Evolutionary conservation across 306 rosid species (phyloP).

Genomic region (Cyamopsis tetragonoloba): DNA sequence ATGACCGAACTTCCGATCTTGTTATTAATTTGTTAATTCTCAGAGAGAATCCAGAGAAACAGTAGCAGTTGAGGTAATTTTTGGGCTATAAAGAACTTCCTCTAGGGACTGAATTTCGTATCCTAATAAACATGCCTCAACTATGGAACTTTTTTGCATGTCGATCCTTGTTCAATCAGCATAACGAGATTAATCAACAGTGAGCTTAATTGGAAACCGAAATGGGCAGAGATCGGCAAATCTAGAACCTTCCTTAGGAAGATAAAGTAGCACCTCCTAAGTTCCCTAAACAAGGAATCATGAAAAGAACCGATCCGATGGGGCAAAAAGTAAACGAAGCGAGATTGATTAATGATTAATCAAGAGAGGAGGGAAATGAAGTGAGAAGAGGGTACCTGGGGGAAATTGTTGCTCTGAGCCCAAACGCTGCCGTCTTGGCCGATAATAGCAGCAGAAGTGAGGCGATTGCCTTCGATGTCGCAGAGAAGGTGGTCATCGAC

Average conservation of each 20-base stretch:
- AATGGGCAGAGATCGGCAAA: neutral
- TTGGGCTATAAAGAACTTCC: too few relatives aligned
- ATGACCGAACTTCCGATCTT: neutral
- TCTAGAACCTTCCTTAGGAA: neutral
- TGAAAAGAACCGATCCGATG: neutral
- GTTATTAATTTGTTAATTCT: neutral
- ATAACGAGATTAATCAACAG: neutral
- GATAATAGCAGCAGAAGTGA: constrained; percentile 66
- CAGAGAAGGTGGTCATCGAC: constrained; percentile 86
- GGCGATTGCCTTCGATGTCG: constrained; percentile 68
- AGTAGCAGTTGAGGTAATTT: neutral
- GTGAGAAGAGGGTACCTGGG: constrained; percentile 46
- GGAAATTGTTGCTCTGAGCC: constrained; percentile 83
- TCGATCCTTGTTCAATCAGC: neutral
- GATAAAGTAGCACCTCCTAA: neutral
- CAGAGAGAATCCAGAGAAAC: neutral
- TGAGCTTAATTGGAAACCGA: neutral
- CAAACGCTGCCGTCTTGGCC: constrained; percentile 86
- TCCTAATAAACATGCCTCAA: neutral
- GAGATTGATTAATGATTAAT: neutral
- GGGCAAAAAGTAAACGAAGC: neutral
- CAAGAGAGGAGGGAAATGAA: neutral
- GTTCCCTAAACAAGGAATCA: neutral
- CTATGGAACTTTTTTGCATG: constrained; percentile 2
- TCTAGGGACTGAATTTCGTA: neutral